Conservation (phyloP, 176 grass and related monocot species). For the Oryza longistaminata region DNA sequence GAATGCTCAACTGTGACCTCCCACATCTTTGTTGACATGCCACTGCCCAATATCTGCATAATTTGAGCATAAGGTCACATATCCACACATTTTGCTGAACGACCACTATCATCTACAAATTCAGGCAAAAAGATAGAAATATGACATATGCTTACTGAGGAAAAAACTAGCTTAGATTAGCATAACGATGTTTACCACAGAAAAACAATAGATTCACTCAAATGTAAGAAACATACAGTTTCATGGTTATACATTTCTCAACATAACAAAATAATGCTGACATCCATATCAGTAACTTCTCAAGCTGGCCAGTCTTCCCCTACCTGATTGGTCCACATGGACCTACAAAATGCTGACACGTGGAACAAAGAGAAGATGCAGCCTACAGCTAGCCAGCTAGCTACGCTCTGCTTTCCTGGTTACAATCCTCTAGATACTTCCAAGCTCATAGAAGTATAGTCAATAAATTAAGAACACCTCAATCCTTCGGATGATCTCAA, state of each 20-base stretch:
- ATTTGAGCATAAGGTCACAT: conserved; percentile 40
- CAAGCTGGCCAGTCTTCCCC: too few relatives aligned
- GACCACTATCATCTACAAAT: conserved; percentile 5
- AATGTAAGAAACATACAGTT: neutral
- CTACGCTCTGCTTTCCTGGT: too few relatives aligned
- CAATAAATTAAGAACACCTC: too few relatives aligned
- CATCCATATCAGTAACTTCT: neutral
- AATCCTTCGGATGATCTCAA: too few relatives aligned
- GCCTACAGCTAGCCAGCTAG: too few relatives aligned
- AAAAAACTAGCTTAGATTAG: conserved; percentile 10
- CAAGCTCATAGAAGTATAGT: too few relatives aligned
- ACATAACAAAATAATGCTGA: neutral
- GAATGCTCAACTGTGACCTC: conserved; percentile 81
- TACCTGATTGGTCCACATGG: too few relatives aligned
- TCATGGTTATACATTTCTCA: neutral
- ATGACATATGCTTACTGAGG: neutral
- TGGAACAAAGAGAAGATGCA: too few relatives aligned
- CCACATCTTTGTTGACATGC: conserved; percentile 97
- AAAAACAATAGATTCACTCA: neutral
- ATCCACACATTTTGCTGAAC: conserved; percentile 19
- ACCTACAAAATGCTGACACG: too few relatives aligned
- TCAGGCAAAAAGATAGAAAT: neutral
- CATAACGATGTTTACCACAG: neutral
- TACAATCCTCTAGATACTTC: too few relatives aligned
- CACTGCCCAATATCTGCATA: conserved; percentile 87